Base-by-base conservation (phyloP, 2,329 filamentous ascomycete species). In the Paraconiothyrium sp. region DNA sequence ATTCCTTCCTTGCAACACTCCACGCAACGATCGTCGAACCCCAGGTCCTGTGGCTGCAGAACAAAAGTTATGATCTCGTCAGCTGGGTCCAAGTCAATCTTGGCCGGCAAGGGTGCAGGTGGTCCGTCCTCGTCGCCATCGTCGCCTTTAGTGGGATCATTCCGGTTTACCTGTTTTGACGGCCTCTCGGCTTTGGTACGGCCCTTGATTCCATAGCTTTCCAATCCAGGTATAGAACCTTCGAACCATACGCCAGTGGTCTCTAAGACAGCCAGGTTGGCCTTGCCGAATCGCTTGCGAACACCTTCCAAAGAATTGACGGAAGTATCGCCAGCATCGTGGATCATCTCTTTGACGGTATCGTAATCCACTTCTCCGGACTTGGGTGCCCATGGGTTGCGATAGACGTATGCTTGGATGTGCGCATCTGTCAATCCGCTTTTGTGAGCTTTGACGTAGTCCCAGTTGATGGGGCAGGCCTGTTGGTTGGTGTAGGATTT, bases 211-310 rank as follows among this genome's bases (percentile, higher is more conserved):
- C 46, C 57, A 34, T 54, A 20, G 3, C 56, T 35, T 8, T 54
- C 22, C 8, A 66, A 30, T 6, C 64, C 64, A n/a, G 44, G 32
- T 2, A 32, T 13, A 30, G 44, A 62, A 22, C 50, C 14, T 24
- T 52, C 44, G 43, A 63, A 69, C 50, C 62, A 67, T 13, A 64
- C 57, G 3, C 67, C 61, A 20, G 63, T 66, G 4, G 60, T 56
- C 30, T 61, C 11, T 27, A 59, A 66, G 20, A 69, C 57, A 2
- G 46, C 46, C 24, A 14, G 14, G 8, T 67, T 67, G 1, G 63
- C 60, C 11, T 46, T 43, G 35, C 16, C 51, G 34, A 69, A 67
- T 1, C 61, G 58, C 52, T 69, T 69, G 20, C 67, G 58, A 13
- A 51, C 55, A 5, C 52, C 57, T 32, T 66, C 64, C n/a, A 54